phyloP scores from a whole-genome alignment of 1,284 basidiomycete species.

The Coniophora puteana region DNA sequence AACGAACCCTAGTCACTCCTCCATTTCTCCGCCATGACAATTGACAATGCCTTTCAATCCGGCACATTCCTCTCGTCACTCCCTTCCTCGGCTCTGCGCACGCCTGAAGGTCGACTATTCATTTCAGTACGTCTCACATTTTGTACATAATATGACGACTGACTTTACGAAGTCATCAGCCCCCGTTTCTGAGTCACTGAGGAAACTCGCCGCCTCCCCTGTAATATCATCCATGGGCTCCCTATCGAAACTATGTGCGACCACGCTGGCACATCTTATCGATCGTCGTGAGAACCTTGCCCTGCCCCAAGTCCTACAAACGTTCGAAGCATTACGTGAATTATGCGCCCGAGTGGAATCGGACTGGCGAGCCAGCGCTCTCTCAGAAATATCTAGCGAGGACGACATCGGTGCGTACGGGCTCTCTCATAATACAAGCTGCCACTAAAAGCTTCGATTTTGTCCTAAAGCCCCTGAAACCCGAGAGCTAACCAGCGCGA shows the following conservation, averaged over 20 bases:
- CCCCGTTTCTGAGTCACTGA: slow-evolving; percentile 32
- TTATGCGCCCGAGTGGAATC: slow-evolving; percentile 42
- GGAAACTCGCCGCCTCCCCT: slow-evolving; percentile 36
- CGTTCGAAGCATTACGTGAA: slow-evolving; percentile 35
- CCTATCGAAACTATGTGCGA: slow-evolving; percentile 48
- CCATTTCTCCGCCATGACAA: slow-evolving; percentile 42
- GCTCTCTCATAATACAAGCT: slow-evolving; percentile 2
- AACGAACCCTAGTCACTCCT: slow-evolving; percentile 30
- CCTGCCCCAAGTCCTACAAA: slow-evolving; percentile 39
- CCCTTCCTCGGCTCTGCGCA: slow-evolving; percentile 27
- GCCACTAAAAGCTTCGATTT: slow-evolving; percentile 6
- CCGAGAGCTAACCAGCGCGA: slow-evolving; percentile 38
- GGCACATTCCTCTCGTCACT: slow-evolving; percentile 45
- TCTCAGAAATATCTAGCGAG: slow-evolving; percentile 33
- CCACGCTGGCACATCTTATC: slow-evolving; percentile 42
- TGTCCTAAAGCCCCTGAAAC: slow-evolving; percentile 33
- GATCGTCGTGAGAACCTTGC: slow-evolving; percentile 44
- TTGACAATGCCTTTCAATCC: slow-evolving; percentile 47
- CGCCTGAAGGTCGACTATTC: slow-evolving; percentile 26
- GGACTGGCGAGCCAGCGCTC: slow-evolving; percentile 47
- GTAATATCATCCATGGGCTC: slow-evolving; percentile 47
- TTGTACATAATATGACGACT: neutral
- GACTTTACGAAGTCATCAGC: slow-evolving; percentile 15
- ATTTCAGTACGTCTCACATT: slow-evolving; percentile 21
- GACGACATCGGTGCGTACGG: slow-evolving; percentile 33